Conservation (phyloP, 352 stramenopile species). For the Halophytophthora polymorphica region DNA sequence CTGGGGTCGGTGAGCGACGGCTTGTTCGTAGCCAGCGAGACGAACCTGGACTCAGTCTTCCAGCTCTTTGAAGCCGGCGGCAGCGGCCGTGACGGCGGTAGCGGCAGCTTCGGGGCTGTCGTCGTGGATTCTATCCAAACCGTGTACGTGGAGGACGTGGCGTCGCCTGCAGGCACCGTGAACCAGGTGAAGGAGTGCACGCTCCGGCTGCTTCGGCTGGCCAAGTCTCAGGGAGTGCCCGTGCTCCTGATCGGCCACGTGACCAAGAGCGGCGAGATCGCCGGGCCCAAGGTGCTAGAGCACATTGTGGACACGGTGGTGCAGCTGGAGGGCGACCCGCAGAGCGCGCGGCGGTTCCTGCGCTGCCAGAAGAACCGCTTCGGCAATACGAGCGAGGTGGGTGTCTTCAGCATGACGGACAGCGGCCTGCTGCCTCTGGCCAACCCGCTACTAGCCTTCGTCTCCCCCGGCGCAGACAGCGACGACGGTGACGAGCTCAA, state of each 20-base stretch:
- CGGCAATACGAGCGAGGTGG: slow-evolving; percentile 94
- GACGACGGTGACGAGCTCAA: slow-evolving; percentile 24
- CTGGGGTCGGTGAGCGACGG: slow-evolving; percentile 66
- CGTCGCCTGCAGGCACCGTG: slow-evolving; percentile 79
- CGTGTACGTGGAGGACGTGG: slow-evolving; percentile 87
- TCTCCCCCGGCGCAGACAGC: slow-evolving; percentile 46
- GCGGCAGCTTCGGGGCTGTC: slow-evolving; percentile 53
- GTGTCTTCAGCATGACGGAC: slow-evolving; percentile 94
- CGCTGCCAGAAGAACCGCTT: slow-evolving; percentile 96
- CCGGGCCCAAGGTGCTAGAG: slow-evolving; percentile 90
- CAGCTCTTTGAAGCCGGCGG: slow-evolving; percentile 41
- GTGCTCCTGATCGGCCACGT: slow-evolving; percentile 96
- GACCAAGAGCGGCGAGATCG: slow-evolving; percentile 96
- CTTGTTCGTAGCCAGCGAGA: slow-evolving; percentile 82
- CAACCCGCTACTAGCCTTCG: slow-evolving; percentile 79
- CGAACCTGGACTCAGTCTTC: slow-evolving; percentile 77
- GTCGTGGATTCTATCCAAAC: slow-evolving; percentile 98
- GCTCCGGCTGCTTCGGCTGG: slow-evolving; percentile 89
- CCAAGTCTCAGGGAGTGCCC: slow-evolving; percentile 90
- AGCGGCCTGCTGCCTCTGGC: slow-evolving; percentile 70
- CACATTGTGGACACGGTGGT: slow-evolving; percentile 95
- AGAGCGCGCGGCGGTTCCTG: slow-evolving; percentile 86
- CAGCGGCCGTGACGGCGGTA: slow-evolving; percentile 3
- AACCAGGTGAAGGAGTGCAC: slow-evolving; percentile 96
- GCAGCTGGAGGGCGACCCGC: slow-evolving; percentile 91